Conservation (phyloP, 1,284 basidiomycete genomes). For the Austropuccinia psidii region DNA sequence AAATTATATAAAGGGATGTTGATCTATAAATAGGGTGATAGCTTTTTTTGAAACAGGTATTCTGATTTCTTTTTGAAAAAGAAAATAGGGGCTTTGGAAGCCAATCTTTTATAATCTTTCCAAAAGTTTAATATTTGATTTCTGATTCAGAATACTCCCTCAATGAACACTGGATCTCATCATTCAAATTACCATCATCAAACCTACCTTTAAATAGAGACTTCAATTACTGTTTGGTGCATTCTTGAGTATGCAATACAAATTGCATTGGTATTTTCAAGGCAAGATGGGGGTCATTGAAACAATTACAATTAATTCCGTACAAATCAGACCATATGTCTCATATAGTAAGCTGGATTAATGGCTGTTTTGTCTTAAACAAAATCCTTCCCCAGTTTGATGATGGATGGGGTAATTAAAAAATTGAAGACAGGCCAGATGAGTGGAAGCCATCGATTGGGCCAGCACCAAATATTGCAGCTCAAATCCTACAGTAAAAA, state of each 20-base stretch:
- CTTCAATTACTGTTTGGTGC: slow-evolving; percentile 4
- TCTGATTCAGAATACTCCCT: slow-evolving; percentile 7
- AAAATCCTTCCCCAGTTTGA: too few relatives aligned
- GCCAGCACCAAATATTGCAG: too few relatives aligned
- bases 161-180: background rate
- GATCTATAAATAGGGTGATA: background rate
- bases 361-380: too few relatives aligned
- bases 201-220: background rate
- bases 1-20: background rate
- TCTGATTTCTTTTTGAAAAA: too few relatives aligned
- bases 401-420: too few relatives aligned
- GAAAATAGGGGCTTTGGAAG: too few relatives aligned
- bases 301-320: background rate
- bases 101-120: too few relatives aligned
- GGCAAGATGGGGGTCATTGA: background rate
- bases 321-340: too few relatives aligned
- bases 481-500: too few relatives aligned
- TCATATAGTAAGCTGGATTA: too few relatives aligned
- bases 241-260: background rate
- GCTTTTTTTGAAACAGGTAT: slow-evolving; percentile 11
- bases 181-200: background rate
- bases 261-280: background rate
- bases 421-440: too few relatives aligned
- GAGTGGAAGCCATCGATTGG: too few relatives aligned
- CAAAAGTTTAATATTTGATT: slow-evolving; percentile 15